phyloP scores from a whole-genome alignment of 306 rosid species.

The Medicago arabica region DNA sequence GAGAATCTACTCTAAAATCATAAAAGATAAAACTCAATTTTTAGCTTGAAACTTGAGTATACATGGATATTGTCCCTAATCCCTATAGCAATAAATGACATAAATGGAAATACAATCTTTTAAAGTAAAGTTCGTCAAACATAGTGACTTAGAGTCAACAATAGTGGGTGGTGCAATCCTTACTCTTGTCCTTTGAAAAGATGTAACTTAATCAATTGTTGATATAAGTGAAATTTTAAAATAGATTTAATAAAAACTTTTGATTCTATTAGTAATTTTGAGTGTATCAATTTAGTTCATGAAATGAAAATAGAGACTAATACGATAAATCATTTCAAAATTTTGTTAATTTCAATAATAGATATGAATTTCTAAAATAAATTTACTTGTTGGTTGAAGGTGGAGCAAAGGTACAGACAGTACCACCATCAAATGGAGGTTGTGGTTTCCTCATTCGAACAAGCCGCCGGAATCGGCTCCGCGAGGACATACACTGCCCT shows the following conservation, averaged over 20 bases:
- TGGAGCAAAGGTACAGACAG: conserved; percentile 95
- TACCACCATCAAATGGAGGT: conserved; percentile 97
- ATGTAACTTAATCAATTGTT: background rate
- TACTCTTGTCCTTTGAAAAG: background rate
- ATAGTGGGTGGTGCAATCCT: background rate
- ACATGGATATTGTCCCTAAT: background rate
- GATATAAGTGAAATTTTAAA: background rate
- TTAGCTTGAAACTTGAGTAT: no score
- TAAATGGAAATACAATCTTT: background rate
- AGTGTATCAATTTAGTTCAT: no score
- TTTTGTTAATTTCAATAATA: no score
- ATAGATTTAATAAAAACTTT: no score
- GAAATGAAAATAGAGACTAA: no score
- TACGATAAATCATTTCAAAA: no score
- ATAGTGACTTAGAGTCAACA: background rate
- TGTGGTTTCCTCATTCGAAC: conserved; percentile 83
- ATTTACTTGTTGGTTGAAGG: conserved; percentile 50
- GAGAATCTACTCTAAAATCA: background rate
- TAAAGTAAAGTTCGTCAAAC: background rate
- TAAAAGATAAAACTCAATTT: background rate
- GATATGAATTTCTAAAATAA: background rate
- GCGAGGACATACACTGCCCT: conserved; percentile 90
- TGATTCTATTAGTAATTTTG: no score
- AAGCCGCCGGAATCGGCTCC: conserved; percentile 84
- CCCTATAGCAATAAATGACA: background rate